A percentile compares a stretch with the other conserved stretches of the same genome.
Evolutionary conservation across 176 grass and related monocot genomes (phyloP).

Genomic region (Oryza meridionalis): DNA sequence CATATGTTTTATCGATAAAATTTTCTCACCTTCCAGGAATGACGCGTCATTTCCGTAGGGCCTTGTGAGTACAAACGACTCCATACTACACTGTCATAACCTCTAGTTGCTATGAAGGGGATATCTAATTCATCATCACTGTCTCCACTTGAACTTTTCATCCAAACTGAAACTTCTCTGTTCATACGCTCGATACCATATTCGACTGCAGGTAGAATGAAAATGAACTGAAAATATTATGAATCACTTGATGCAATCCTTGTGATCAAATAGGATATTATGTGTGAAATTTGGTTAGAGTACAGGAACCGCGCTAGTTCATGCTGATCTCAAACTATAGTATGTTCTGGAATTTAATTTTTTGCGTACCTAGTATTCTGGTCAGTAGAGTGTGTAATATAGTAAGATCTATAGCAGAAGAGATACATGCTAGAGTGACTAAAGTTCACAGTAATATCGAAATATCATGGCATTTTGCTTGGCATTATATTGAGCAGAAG

Average conservation of each 20-base stretch:
- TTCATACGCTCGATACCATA: constrained; percentile 92
- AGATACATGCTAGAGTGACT: not conserved
- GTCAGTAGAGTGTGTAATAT: not conserved
- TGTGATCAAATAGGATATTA: constrained; percentile 7
- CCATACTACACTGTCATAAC: constrained; percentile 95
- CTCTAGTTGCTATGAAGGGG: constrained; percentile 89
- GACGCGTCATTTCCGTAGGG: constrained; percentile 38
- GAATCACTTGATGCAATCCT: not conserved
- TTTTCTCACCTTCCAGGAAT: constrained; percentile 58
- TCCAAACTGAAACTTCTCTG: constrained; percentile 82
- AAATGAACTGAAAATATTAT: constrained; percentile 7
- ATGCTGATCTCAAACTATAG: not conserved
- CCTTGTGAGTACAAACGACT: constrained; percentile 83
- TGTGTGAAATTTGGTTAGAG: not conserved
- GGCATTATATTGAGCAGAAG: no score
- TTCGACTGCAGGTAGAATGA: constrained; percentile 50
- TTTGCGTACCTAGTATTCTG: not conserved
- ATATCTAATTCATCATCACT: constrained; percentile 41
- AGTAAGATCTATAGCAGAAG: not conserved
- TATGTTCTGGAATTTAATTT: not conserved
- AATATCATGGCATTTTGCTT: no score
- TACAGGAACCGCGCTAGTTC: not conserved
- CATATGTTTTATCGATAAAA: not conserved
- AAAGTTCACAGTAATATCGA: not conserved
- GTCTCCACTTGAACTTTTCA: constrained; percentile 60